Evolutionary conservation across 345 rosid genomes (phyloP).

Genomic region (Cardamine occulta): DNA sequence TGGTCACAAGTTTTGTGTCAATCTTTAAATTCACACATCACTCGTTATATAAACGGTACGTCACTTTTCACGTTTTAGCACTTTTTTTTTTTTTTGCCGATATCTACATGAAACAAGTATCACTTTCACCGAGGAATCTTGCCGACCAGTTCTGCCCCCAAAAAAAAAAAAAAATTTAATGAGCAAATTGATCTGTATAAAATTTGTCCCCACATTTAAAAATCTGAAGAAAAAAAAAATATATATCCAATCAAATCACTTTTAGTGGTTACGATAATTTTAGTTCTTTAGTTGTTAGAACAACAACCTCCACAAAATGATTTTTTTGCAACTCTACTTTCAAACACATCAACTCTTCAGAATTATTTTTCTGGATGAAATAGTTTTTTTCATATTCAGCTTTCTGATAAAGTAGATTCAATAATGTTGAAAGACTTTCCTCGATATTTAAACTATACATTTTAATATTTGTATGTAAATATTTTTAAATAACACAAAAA

Average conservation of each 20-base stretch:
- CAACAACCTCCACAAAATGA: constrained; percentile 10
- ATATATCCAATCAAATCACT: neutral
- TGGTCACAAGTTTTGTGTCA: constrained; percentile 39
- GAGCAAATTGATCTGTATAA: neutral
- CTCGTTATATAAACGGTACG: constrained; percentile 31
- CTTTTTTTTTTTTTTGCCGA: constrained; percentile 8
- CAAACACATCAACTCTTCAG: neutral
- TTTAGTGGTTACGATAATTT: constrained; percentile 20
- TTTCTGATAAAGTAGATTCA: neutral
- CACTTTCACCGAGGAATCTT: constrained; percentile 32
- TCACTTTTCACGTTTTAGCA: constrained; percentile 30
- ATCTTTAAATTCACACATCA: constrained; percentile 36
- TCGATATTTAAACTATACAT: neutral
- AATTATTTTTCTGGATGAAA: neutral
- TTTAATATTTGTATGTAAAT: neutral
- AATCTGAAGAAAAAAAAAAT: neutral
- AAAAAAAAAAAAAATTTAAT: neutral
- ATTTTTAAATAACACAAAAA: neutral
- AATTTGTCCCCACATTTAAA: constrained; percentile 9
- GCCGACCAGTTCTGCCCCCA: constrained; percentile 26
- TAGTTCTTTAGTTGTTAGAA: constrained; percentile 20
- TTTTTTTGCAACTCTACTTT: neutral
- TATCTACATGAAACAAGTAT: constrained; percentile 9
- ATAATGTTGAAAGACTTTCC: neutral
- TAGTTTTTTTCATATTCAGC: neutral